Evolutionary conservation across 257 asterid genomes (phyloP).

Genomic region (Handroanthus guayacan): DNA sequence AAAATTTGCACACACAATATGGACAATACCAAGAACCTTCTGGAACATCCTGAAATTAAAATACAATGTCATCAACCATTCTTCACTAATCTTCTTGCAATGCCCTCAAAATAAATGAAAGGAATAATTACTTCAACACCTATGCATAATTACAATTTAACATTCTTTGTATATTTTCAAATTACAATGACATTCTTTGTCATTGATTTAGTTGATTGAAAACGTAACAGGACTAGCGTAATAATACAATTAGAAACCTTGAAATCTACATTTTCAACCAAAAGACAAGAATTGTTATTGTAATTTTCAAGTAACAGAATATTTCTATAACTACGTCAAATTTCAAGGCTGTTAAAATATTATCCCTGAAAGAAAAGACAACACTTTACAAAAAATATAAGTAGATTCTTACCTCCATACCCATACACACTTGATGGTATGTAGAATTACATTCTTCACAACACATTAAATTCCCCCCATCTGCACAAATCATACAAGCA

Average conservation of each 20-base stretch:
- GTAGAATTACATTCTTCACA: conserved; percentile 65
- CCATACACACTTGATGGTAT: conserved; percentile 57
- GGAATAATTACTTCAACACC: no score
- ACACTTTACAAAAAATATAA: background rate
- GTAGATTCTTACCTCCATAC: conserved; percentile 34
- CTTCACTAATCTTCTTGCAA: background rate
- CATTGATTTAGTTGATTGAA: no score
- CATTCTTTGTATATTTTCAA: no score
- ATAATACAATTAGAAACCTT: no score
- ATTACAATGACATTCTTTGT: no score
- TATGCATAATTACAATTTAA: no score
- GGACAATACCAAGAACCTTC: conserved; percentile 39
- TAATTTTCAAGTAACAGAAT: no score
- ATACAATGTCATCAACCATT: background rate
- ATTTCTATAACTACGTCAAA: no score
- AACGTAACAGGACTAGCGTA: no score
- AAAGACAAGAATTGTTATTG: no score
- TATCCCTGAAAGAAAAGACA: background rate
- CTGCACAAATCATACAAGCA: conserved; percentile 66
- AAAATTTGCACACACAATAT: conserved; percentile 42
- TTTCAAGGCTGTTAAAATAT: background rate
- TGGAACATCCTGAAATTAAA: conserved; percentile 30
- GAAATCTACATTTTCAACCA: no score
- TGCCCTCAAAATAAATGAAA: no score
- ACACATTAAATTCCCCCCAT: conserved; percentile 64